These are phyloP conservation scores for Rhizophagus sp. DNA, from an alignment of 192 early-diverging fungal genomes.

Conservation along the genomic window DNA sequence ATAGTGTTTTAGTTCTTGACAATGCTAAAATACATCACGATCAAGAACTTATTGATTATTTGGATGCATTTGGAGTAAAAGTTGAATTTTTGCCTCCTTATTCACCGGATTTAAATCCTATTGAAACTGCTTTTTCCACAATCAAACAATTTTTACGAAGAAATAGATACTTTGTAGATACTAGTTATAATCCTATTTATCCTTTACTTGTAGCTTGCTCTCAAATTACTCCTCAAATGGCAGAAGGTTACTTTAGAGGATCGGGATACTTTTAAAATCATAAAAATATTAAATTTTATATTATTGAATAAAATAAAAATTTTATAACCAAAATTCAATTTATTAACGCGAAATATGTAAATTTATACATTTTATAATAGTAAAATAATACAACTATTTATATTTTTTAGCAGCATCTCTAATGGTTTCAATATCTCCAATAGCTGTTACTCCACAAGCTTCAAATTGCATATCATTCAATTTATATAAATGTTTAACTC, in stretches of 20 bases:
- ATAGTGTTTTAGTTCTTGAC: not conserved
- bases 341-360: no score
- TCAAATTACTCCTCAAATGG: slow-evolving; percentile 6
- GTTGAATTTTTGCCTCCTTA: slow-evolving; percentile 12
- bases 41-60: not conserved
- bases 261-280: no score
- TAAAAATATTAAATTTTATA: no score
- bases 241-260: not conserved
- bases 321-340: no score
- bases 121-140: slow-evolving; percentile 11
- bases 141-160: slow-evolving; percentile 13
- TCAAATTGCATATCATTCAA: no score
- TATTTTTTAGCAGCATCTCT: no score
- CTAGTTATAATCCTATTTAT: not conserved
- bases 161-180: slow-evolving; percentile 6
- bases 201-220: slow-evolving; percentile 4
- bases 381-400: no score
- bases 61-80: not conserved
- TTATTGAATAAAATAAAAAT: no score
- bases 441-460: no score
- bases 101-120: slow-evolving; percentile 10
- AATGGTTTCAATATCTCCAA: no score
- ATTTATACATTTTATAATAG: no score
- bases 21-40: slow-evolving; percentile 19
- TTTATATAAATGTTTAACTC: no score